Percentiles rank a stretch among this genome's conserved stretches.
Evolutionary conservation across 2,329 filamentous ascomycete species (phyloP).

Genomic region (Sordariomycetes sp.): DNA sequence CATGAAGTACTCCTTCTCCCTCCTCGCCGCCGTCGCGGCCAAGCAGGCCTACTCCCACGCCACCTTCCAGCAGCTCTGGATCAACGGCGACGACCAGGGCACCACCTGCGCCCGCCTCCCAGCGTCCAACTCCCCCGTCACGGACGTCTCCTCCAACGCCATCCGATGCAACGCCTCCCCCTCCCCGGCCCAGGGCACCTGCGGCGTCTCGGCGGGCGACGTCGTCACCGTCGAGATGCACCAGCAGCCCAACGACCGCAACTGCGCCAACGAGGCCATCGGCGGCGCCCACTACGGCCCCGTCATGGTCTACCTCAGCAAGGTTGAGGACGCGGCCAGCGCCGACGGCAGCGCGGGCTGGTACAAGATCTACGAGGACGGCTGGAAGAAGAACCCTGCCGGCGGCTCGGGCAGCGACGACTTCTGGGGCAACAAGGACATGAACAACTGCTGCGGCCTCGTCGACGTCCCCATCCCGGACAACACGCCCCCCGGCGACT

Average conservation of each 20-base stretch:
- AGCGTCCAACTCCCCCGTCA: constrained; percentile 40
- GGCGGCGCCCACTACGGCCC: constrained; percentile 46
- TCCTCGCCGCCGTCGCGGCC: constrained; percentile 21
- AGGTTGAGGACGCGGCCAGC: constrained; percentile 35
- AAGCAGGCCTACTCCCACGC: constrained; percentile 33
- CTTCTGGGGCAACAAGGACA: constrained; percentile 33
- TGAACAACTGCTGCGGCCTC: constrained; percentile 29
- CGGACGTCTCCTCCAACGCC: constrained; percentile 28
- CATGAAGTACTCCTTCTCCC: constrained; percentile 26
- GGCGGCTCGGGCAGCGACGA: constrained; percentile 31
- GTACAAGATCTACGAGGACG: constrained; percentile 45
- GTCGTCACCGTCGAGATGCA: constrained; percentile 50
- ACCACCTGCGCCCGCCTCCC: constrained; percentile 38
- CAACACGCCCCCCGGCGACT: constrained; percentile 38
- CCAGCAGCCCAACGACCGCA: constrained; percentile 37
- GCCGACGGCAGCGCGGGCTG: constrained; percentile 32
- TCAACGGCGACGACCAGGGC: constrained; percentile 29
- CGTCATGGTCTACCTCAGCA: constrained; percentile 41
- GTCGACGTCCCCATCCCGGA: constrained; percentile 33
- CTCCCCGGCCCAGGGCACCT: constrained; percentile 27
- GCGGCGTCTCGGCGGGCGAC: constrained; percentile 34
- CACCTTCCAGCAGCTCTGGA: constrained; percentile 40
- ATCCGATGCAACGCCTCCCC: constrained; percentile 36
- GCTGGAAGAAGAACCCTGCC: constrained; percentile 22
- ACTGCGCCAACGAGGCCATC: constrained; percentile 37